These are phyloP conservation scores for Sistotremastrum suecicum DNA, from an alignment of 768 basidiomycete species.

Conservation along the genomic window DNA sequence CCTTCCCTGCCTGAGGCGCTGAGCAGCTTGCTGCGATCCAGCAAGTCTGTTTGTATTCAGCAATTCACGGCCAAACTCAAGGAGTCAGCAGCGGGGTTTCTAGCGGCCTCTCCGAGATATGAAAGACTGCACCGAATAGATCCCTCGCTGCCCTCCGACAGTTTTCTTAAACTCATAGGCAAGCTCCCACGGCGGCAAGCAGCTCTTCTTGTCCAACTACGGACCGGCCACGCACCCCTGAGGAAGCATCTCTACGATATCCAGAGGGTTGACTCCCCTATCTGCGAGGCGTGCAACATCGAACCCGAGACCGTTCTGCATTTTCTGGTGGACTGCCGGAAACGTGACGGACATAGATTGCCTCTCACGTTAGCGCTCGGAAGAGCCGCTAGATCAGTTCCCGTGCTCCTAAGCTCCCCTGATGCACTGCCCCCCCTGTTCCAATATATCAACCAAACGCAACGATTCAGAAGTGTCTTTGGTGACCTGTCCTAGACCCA, in stretches of 20 bases:
- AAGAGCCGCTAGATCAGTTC: neutral
- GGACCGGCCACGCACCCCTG: conserved; percentile 18
- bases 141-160: conserved; percentile 3
- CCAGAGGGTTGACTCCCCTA: conserved; percentile 10
- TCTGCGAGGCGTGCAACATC: conserved; percentile 14
- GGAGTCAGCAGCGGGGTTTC: no score
- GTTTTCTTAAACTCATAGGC: conserved; percentile 1
- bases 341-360: conserved; percentile 4
- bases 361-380: neutral
- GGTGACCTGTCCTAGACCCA: no score
- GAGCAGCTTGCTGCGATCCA: no score
- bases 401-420: no score
- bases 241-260: conserved; percentile 19
- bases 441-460: no score
- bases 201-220: conserved; percentile 17
- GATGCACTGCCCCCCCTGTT: no score
- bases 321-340: conserved; percentile 16
- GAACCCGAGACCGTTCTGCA: conserved; percentile 17
- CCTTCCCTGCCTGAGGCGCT: no score
- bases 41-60: no score
- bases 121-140: neutral
- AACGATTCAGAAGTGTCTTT: no score
- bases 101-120: neutral
- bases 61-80: no score
- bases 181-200: conserved; percentile 7